Conservation (phyloP, 2,329 filamentous ascomycete genomes). For the Plectosphaerella sp. region DNA sequence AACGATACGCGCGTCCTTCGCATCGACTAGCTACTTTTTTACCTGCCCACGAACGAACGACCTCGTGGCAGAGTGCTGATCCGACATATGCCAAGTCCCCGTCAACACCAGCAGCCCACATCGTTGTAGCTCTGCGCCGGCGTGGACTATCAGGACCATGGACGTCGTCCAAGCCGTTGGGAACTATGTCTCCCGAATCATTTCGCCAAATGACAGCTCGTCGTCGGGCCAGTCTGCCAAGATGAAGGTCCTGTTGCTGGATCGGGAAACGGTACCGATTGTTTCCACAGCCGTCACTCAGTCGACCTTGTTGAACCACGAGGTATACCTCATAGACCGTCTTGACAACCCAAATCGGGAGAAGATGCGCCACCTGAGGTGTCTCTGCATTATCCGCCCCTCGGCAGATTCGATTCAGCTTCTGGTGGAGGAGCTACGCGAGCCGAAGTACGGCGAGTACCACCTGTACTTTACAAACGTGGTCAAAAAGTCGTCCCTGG, state of each 20-base stretch:
- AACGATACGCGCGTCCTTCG: no score
- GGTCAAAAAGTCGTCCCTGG: constrained; percentile 90
- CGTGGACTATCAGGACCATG: constrained; percentile 51
- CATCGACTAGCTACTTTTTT: no score
- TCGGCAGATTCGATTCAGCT: constrained; percentile 90
- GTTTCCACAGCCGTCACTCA: constrained; percentile 95
- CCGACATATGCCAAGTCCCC: no score
- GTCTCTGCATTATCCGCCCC: constrained; percentile 87
- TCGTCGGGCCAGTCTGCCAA: constrained; percentile 69
- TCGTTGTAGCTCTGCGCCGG: no score
- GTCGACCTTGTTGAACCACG: constrained; percentile 88
- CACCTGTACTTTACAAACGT: constrained; percentile 97
- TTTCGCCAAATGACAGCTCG: constrained; percentile 73
- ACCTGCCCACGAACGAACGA: no score
- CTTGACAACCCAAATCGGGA: constrained; percentile 85
- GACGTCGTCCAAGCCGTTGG: constrained; percentile 90
- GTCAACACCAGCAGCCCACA: no score
- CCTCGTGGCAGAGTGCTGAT: no score
- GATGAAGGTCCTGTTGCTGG: constrained; percentile 96
- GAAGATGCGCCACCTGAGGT: constrained; percentile 96
- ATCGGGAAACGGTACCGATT: constrained; percentile 90
- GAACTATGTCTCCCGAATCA: constrained; percentile 95
- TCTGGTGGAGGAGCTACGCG: constrained; percentile 89
- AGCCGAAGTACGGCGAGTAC: constrained; percentile 97
- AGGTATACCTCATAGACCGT: constrained; percentile 96